Conservation (phyloP, 805 yeast species). For the Pichia nakasei region DNA sequence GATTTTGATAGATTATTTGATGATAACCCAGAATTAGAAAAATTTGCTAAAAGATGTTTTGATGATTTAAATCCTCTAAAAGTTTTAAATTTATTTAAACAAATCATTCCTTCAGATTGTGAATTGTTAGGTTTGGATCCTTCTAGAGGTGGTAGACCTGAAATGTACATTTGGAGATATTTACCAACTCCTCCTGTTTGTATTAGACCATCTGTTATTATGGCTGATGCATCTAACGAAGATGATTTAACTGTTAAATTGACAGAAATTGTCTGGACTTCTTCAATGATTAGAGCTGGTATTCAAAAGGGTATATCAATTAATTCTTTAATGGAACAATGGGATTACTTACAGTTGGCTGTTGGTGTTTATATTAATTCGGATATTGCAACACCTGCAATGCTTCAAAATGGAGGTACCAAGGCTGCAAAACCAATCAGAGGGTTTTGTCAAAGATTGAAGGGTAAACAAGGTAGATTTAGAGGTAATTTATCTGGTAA, state of each 20-base stretch:
- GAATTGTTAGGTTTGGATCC: conserved; percentile 89
- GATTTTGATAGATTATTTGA: conserved; percentile 70
- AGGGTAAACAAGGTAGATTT: conserved; percentile 98
- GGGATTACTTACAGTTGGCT: conserved; percentile 94
- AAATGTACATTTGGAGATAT: conserved; percentile 93
- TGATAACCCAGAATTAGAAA: conserved; percentile 80
- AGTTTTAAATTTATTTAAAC: conserved; percentile 79
- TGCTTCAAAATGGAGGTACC: conserved; percentile 51
- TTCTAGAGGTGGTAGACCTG: conserved; percentile 85
- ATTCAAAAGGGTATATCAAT: conserved; percentile 91
- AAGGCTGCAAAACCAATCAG: conserved; percentile 72
- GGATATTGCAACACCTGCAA: conserved; percentile 79
- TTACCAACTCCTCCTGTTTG: conserved; percentile 99
- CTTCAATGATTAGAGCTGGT: conserved; percentile 90
- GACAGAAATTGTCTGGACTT: conserved; percentile 95
- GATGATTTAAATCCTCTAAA: conserved; percentile 93
- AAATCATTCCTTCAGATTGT: conserved; percentile 78
- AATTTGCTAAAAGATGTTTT: conserved; percentile 74
- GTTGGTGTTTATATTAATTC: conserved; percentile 97
- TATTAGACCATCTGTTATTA: conserved; percentile 92
- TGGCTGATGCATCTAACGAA: conserved; percentile 88
- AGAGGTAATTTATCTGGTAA: conserved; percentile 97
- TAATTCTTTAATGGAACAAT: conserved; percentile 92
- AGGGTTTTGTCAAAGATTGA: conserved; percentile 93
- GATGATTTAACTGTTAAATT: conserved; percentile 94